A percentile compares a stretch with the other conserved stretches of the same genome.
These are phyloP conservation scores for Tubosaeta brunneosetosa DNA, from an alignment of 768 basidiomycete genomes.

Conservation along the genomic window DNA sequence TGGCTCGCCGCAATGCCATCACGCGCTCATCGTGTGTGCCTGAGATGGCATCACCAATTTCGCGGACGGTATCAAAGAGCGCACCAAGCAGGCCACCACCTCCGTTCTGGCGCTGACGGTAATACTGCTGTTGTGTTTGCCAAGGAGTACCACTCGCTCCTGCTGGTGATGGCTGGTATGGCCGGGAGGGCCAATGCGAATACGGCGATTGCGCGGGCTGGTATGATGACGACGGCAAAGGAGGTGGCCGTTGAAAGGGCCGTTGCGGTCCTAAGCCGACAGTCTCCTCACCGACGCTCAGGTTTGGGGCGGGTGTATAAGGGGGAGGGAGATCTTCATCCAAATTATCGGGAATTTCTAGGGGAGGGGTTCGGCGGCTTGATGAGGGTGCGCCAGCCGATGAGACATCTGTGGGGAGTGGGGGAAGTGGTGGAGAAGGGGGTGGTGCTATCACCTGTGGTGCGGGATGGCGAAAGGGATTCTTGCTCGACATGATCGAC, in stretches of 20 bases:
- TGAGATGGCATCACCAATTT: slow-evolving; percentile 28
- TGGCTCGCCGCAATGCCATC: slow-evolving; percentile 10
- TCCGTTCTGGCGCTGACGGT: slow-evolving; percentile 8
- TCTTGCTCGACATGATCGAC: slow-evolving; percentile 12
- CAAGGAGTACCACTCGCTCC: slow-evolving; percentile 11
- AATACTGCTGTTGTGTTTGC: slow-evolving; percentile 17
- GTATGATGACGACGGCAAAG: slow-evolving; percentile 1
- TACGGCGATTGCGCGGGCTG: not conserved
- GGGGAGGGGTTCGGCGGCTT: not conserved
- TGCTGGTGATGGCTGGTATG: not conserved
- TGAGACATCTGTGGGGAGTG: not conserved
- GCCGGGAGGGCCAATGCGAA: slow-evolving; percentile 1
- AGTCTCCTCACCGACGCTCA: slow-evolving; percentile 53
- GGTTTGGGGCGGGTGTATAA: slow-evolving; percentile 56
- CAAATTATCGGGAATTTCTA: not conserved
- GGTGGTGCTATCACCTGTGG: not conserved
- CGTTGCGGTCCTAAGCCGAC: slow-evolving; percentile 58
- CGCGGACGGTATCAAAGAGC: slow-evolving; percentile 24
- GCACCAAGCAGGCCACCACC: slow-evolving; percentile 27
- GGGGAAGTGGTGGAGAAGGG: slow-evolving; percentile 10
- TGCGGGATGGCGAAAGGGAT: slow-evolving; percentile 14
- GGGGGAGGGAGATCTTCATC: slow-evolving; percentile 65
- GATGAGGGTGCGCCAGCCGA: not conserved
- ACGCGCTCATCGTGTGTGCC: slow-evolving; percentile 18
- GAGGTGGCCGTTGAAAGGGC: slow-evolving; percentile 51